Evolutionary conservation across 805 yeast species (phyloP).

Genomic region (Candida palmyrensis): DNA sequence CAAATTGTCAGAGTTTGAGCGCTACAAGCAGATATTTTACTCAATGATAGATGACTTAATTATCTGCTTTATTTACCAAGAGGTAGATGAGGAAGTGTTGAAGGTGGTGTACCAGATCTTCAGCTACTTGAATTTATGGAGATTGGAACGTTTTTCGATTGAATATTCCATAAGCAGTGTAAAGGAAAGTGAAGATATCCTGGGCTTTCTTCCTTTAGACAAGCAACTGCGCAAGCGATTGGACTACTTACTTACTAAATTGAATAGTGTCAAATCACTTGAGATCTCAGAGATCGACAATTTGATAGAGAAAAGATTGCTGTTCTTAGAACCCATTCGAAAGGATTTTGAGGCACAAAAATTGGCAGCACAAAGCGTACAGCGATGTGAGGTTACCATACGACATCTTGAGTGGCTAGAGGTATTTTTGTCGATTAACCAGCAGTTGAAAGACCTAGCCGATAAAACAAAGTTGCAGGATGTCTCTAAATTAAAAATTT

Average conservation of each 20-base stretch:
- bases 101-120: constrained; percentile 48
- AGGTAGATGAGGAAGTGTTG: constrained; percentile 56
- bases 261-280: constrained; percentile 7
- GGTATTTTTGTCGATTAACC: too few relatives aligned
- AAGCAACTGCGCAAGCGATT: constrained; percentile 8
- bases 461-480: constrained; percentile 31
- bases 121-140: constrained; percentile 40
- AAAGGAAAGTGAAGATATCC: constrained; percentile 36
- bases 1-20: constrained; percentile 11
- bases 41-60: constrained; percentile 58
- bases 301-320: constrained; percentile 11
- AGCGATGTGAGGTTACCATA: too few relatives aligned
- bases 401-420: too few relatives aligned
- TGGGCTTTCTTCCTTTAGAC: constrained; percentile 23
- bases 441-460: constrained; percentile 24
- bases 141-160: constrained; percentile 49
- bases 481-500: constrained; percentile 36
- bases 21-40: constrained; percentile 31
- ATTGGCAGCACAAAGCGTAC: constrained; percentile 7
- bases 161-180: constrained; percentile 53
- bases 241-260: constrained; percentile 20
- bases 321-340: constrained; percentile 28
- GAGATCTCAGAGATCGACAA: constrained; percentile 1
- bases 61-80: constrained; percentile 60
- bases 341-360: constrained; percentile 23